These are phyloP conservation scores for Thelephora terrestris DNA, from an alignment of 1,284 basidiomycete genomes.

Conservation along the genomic window DNA sequence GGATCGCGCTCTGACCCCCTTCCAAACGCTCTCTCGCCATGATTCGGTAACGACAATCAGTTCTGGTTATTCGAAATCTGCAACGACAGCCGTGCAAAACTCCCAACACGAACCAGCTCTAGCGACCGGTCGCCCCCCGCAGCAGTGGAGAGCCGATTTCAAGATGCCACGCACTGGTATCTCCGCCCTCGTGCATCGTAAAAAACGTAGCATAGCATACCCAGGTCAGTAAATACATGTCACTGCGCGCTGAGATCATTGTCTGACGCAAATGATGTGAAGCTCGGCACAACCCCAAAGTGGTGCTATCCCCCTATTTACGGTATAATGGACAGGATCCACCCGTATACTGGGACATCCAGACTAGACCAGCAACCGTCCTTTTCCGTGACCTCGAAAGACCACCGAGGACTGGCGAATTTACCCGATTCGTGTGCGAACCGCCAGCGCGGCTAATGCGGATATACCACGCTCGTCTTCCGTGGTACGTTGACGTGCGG, in stretches of 20 bases:
- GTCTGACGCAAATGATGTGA: slow-evolving; percentile 2
- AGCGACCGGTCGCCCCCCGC: slow-evolving; percentile 15
- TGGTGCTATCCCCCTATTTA: slow-evolving; percentile 26
- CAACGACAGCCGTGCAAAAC: neutral
- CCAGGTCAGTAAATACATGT: neutral
- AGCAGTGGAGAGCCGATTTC: slow-evolving; percentile 27
- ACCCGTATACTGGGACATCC: slow-evolving; percentile 27
- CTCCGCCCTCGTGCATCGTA: neutral
- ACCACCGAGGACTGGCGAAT: slow-evolving; percentile 27
- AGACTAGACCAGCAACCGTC: slow-evolving; percentile 22
- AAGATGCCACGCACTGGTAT: slow-evolving; percentile 17
- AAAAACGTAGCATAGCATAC: slow-evolving; percentile 2
- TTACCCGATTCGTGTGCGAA: slow-evolving; percentile 33
- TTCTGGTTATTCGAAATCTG: neutral
- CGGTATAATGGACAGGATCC: slow-evolving; percentile 20
- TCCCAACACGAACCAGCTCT: neutral
- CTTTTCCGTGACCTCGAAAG: slow-evolving; percentile 31
- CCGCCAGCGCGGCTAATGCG: slow-evolving; percentile 37
- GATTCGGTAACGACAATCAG: neutral
- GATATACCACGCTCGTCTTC: slow-evolving; percentile 38
- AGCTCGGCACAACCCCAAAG: slow-evolving; percentile 9
- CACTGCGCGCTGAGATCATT: neutral
- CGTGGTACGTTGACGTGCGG: slow-evolving; percentile 48
- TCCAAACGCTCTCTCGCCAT: neutral
- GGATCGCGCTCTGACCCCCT: neutral